Conservation (phyloP, 306 rosid species). For the Canavalia gladiata region DNA sequence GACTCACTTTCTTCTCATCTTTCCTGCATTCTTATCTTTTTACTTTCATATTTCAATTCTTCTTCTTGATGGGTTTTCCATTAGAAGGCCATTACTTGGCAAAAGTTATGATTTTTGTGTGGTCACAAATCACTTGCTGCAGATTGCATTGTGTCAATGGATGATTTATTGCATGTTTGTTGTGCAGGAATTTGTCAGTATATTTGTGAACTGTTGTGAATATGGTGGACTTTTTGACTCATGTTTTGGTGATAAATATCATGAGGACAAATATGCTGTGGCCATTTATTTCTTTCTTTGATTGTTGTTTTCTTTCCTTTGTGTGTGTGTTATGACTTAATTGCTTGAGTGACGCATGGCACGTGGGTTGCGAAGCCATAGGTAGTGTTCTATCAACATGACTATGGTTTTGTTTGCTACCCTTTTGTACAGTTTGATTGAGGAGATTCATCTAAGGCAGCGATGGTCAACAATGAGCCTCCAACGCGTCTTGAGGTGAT, state of each 20-base stretch:
- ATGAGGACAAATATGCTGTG: not conserved
- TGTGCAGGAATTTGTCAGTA: not conserved
- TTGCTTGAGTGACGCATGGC: not conserved
- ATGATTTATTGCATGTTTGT: not conserved
- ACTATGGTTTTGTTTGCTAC: not conserved
- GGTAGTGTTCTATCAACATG: not conserved
- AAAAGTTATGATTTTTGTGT: not conserved
- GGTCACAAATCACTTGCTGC: slow-evolving; percentile 11
- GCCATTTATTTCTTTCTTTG: not conserved
- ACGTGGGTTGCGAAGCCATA: not conserved
- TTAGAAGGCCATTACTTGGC: not conserved
- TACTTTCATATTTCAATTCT: slow-evolving; percentile 31
- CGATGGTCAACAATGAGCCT: slow-evolving; percentile 46
- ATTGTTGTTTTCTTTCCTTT: not conserved
- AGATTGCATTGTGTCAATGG: not conserved
- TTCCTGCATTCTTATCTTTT: not conserved
- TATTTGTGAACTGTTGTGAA: not conserved
- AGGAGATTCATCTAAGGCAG: slow-evolving; percentile 48
- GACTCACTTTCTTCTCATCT: slow-evolving; percentile 4
- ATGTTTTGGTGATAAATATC: not conserved
- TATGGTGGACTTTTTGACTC: not conserved
- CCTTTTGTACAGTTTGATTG: slow-evolving; percentile 44
- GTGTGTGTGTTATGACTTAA: not conserved
- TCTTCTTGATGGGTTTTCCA: not conserved
- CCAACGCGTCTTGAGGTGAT: slow-evolving; percentile 66